Evolutionary conservation across 1,284 basidiomycete species (phyloP).

Genomic region (Ustilago nuda): DNA sequence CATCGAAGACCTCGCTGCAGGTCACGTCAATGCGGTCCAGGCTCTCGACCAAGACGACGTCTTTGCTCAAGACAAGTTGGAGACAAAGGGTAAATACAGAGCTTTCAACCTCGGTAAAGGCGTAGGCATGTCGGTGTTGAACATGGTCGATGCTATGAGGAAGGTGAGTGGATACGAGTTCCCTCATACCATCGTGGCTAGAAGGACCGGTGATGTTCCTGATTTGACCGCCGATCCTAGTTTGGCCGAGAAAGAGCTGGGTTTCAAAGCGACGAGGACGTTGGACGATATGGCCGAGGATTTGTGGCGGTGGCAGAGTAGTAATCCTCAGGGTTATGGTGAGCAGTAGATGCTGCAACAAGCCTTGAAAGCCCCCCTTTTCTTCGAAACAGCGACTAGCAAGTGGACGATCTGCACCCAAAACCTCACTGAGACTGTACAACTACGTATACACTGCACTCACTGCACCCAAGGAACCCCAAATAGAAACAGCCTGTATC

Average conservation of each 20-base stretch:
- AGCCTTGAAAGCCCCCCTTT: background rate
- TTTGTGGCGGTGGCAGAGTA: conserved; percentile 69
- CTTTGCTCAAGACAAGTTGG: conserved; percentile 65
- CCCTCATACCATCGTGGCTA: conserved; percentile 80
- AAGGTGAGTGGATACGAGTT: conserved; percentile 91
- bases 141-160: conserved; percentile 95
- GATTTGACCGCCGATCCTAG: conserved; percentile 94
- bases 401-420: too few species aligned
- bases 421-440: too few species aligned
- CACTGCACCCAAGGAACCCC: background rate
- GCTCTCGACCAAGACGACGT: conserved; percentile 79
- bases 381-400: too few species aligned
- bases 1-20: conserved; percentile 91
- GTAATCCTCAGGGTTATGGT: conserved; percentile 70
- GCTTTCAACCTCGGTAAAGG: conserved; percentile 98
- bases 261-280: conserved; percentile 80
- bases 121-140: conserved; percentile 88
- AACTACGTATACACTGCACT: background rate
- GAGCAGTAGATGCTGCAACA: conserved; percentile 30
- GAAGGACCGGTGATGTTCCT: conserved; percentile 91
- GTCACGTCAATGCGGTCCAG: conserved; percentile 91
- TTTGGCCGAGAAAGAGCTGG: conserved; percentile 91
- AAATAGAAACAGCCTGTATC: too few species aligned
- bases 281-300: conserved; percentile 66
- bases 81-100: conserved; percentile 76